Evolutionary conservation across 176 grass and related monocot species (phyloP).

Genomic region (Eleusine coracana): DNA sequence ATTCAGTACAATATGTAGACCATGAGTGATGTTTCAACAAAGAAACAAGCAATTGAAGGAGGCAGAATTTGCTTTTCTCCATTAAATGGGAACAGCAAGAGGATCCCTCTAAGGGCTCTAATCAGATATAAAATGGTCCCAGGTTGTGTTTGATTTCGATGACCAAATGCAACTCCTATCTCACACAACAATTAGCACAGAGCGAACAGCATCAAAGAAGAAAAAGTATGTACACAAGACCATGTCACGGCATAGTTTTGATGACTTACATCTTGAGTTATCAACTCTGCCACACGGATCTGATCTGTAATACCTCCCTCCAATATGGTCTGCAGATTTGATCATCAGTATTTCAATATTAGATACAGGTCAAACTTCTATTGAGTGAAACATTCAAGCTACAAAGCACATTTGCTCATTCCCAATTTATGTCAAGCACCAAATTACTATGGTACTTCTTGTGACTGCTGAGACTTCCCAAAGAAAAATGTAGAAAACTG

Average conservation of each 20-base stretch:
- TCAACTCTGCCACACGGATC: slow-evolving; percentile 90
- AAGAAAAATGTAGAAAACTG: background rate
- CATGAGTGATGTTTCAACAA: background rate
- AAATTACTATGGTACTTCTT: background rate
- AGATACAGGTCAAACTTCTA: slow-evolving; percentile 8
- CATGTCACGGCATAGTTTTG: slow-evolving; percentile 27
- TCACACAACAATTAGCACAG: slow-evolving; percentile 22
- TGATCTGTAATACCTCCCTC: slow-evolving; percentile 96
- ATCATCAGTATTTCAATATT: slow-evolving; percentile 24
- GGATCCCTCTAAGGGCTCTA: background rate
- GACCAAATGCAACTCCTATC: slow-evolving; percentile 11
- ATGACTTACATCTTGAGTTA: slow-evolving; percentile 90
- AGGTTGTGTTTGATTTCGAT: background rate
- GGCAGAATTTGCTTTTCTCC: background rate
- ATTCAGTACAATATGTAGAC: background rate
- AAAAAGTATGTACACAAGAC: background rate
- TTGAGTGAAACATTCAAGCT: background rate
- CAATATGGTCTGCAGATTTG: slow-evolving; percentile 74
- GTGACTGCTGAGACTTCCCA: background rate
- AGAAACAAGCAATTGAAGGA: background rate
- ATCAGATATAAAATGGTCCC: background rate
- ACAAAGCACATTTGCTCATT: background rate
- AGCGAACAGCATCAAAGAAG: background rate
- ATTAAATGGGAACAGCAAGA: background rate
- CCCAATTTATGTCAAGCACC: background rate